These are phyloP conservation scores for Blastocladiella britannica DNA, from an alignment of 192 early-diverging fungal genomes.

Conservation along the genomic window DNA sequence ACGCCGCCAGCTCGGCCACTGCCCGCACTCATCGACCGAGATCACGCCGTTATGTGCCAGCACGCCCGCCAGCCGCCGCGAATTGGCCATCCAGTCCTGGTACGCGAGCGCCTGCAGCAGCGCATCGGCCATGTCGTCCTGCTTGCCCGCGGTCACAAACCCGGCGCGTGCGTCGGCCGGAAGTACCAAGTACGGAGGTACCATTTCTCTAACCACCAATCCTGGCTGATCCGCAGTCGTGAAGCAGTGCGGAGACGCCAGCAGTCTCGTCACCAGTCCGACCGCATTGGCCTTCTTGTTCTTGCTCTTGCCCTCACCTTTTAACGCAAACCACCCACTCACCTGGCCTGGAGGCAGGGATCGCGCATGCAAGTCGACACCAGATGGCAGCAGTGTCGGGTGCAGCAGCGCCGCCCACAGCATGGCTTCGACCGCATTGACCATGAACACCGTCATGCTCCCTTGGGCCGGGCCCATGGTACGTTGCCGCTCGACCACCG, in stretches of 20 bases:
- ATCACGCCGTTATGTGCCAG: too few relatives aligned
- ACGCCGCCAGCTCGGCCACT: too few relatives aligned
- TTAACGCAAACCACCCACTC: conserved; percentile 1
- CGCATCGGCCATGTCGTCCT: background rate
- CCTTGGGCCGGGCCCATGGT: background rate
- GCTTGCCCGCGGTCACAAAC: too few relatives aligned
- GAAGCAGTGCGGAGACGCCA: background rate
- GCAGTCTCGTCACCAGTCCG: background rate
- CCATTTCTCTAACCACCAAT: background rate
- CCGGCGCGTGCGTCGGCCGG: background rate
- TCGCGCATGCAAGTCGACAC: background rate
- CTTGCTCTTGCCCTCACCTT: background rate
- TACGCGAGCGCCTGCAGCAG: background rate
- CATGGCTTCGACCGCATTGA: background rate
- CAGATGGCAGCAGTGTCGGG: background rate
- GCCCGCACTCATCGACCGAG: too few relatives aligned
- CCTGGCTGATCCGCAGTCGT: background rate
- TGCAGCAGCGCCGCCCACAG: background rate
- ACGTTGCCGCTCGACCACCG: background rate
- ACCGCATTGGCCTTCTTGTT: background rate
- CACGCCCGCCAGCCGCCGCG: background rate
- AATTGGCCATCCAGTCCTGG: background rate
- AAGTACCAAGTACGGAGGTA: background rate
- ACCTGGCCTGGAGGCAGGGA: background rate
- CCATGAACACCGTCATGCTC: background rate